phyloP scores from a whole-genome alignment of 2,329 filamentous ascomycete species.

The Ceratocystis papillata region DNA sequence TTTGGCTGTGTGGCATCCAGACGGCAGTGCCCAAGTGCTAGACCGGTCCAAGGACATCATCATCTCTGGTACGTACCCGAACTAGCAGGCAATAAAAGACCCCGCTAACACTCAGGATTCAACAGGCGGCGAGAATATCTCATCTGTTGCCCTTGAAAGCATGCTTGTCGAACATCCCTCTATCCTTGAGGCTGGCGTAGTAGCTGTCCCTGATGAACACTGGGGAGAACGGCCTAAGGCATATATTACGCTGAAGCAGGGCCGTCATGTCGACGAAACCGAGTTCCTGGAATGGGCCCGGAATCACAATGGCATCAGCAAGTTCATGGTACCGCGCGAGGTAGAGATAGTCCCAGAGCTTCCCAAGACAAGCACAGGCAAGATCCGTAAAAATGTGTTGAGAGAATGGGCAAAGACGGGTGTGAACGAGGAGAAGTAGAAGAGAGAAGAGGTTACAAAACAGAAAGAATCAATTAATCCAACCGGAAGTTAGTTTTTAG shows the following conservation, averaged over 20 bases:
- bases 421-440: background rate
- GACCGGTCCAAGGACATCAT: conserved; percentile 97
- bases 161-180: conserved; percentile 82
- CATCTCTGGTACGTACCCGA: conserved; percentile 59
- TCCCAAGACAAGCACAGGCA: conserved; percentile 94
- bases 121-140: conserved; percentile 89
- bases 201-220: conserved; percentile 74
- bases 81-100: background rate
- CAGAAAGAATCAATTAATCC: background rate
- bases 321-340: conserved; percentile 73
- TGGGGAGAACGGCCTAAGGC: conserved; percentile 97
- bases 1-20: conserved; percentile 82
- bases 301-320: conserved; percentile 66
- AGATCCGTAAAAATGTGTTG: conserved; percentile 89
- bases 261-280: conserved; percentile 43
- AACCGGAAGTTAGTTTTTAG: too few species aligned
- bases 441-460: background rate
- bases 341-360: conserved; percentile 74
- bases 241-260: conserved; percentile 69
- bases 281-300: conserved; percentile 82
- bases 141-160: conserved; percentile 79
- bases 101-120: background rate
- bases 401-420: conserved; percentile 63
- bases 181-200: conserved; percentile 83
- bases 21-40: conserved; percentile 82